A percentile compares a stretch with the other conserved stretches of the same genome.
Conservation (phyloP, 768 basidiomycete genomes). For the Boletales sp. region DNA sequence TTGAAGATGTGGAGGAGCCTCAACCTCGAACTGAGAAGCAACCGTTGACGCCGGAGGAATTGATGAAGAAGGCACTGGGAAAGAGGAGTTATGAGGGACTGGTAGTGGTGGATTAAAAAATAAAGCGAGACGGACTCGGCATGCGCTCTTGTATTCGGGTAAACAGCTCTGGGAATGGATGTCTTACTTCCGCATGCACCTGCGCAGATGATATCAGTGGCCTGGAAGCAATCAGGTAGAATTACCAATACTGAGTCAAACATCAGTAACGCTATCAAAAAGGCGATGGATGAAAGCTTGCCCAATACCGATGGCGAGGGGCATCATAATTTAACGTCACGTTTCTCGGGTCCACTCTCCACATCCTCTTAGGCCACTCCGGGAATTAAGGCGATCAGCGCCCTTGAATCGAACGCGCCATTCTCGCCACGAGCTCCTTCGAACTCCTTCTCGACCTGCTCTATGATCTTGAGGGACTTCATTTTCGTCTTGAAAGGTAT, state of each 20-base stretch:
- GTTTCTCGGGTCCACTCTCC: constrained; percentile 7
- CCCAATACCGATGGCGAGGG: not conserved
- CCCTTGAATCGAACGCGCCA: constrained; percentile 6
- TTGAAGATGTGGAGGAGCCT: constrained; percentile 27
- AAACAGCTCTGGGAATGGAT: no score
- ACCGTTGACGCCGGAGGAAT: constrained; percentile 38
- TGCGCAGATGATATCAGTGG: no score
- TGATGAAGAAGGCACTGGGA: constrained; percentile 47
- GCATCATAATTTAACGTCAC: constrained; percentile 24
- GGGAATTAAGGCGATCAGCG: constrained; percentile 6
- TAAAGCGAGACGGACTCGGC: no score
- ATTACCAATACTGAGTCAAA: no score
- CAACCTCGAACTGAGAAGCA: constrained; percentile 19
- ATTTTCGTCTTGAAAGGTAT: constrained; percentile 16
- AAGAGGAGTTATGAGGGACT: constrained; percentile 54
- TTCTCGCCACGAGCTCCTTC: constrained; percentile 1
- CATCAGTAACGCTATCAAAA: no score
- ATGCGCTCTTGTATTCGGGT: no score
- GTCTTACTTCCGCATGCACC: no score
- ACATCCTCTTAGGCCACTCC: constrained; percentile 3
- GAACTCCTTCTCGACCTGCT: constrained; percentile 10
- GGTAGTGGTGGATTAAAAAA: constrained; percentile 10
- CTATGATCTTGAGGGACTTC: constrained; percentile 12
- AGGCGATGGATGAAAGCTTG: not conserved
- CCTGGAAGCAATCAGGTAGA: no score